Conservation (phyloP, 805 yeast genomes). For the Clavispora vitiphila region DNA sequence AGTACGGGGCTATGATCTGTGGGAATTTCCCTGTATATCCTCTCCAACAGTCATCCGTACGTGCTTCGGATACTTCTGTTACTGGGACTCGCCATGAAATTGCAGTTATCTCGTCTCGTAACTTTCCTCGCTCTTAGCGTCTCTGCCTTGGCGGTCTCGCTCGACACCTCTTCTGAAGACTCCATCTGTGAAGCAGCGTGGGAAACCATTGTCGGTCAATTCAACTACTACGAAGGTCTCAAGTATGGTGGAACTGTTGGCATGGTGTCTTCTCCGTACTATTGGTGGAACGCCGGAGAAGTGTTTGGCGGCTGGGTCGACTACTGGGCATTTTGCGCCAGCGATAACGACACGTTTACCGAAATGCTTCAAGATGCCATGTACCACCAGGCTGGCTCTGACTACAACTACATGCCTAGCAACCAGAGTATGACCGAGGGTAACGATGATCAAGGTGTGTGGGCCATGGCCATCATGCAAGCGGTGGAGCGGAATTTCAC, state of each 20-base stretch:
- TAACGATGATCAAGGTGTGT: conserved; percentile 50
- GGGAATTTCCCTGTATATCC: background rate
- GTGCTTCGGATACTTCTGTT: background rate
- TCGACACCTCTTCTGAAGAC: conserved; percentile 35
- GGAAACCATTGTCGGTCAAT: conserved; percentile 31
- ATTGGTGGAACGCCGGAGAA: conserved; percentile 53
- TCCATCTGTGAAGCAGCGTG: conserved; percentile 40
- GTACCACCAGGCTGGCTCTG: conserved; percentile 39
- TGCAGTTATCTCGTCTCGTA: background rate
- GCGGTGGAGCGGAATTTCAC: conserved; percentile 42
- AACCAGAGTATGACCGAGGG: conserved; percentile 46
- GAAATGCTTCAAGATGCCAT: conserved; percentile 32
- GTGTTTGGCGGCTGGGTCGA: conserved; percentile 45
- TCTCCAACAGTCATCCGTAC: too few species aligned
- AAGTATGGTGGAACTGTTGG: conserved; percentile 43
- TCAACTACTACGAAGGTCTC: conserved; percentile 43
- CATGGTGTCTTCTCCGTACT: conserved; percentile 41
- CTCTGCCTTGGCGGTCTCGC: conserved; percentile 6
- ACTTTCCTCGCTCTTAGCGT: conserved; percentile 1
- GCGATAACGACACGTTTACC: conserved; percentile 27
- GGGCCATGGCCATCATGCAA: conserved; percentile 44
- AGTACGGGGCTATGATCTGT: background rate
- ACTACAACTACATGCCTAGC: conserved; percentile 39
- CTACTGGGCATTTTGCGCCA: conserved; percentile 35
- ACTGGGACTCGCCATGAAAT: background rate